These are phyloP conservation scores for Naematelia aurantialba DNA, from an alignment of 768 basidiomycete genomes.

Conservation along the genomic window DNA sequence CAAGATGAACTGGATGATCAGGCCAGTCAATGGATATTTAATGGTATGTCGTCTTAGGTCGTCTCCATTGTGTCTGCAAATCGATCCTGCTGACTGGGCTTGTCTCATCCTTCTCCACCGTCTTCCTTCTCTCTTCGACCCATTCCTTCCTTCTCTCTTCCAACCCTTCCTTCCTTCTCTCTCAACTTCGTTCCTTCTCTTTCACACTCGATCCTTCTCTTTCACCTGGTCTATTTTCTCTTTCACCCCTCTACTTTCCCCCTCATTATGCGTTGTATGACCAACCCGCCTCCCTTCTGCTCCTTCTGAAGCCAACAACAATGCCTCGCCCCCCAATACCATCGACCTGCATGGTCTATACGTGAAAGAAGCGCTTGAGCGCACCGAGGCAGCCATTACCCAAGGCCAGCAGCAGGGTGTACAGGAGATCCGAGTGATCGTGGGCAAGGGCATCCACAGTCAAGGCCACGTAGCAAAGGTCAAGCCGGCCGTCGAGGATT, in stretches of 20 bases:
- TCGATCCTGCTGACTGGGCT: too few species aligned
- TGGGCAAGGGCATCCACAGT: conserved; percentile 89
- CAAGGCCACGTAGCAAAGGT: conserved; percentile 72
- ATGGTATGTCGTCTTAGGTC: too few species aligned
- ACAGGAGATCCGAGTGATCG: conserved; percentile 70
- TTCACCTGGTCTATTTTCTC: background rate
- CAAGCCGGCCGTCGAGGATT: conserved; percentile 82
- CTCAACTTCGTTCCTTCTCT: too few species aligned
- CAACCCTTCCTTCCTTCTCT: too few species aligned
- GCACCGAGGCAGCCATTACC: conserved; percentile 67
- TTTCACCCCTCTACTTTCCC: background rate
- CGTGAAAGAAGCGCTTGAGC: conserved; percentile 81
- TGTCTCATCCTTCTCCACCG: too few species aligned
- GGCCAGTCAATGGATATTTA: conserved; percentile 84
- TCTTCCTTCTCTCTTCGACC: too few species aligned
- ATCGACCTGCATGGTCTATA: conserved; percentile 88
- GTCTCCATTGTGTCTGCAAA: background rate
- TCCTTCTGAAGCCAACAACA: conserved; percentile 53
- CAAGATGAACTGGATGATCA: conserved; percentile 76
- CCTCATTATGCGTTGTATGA: background rate
- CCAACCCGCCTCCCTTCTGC: background rate
- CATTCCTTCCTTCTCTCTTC: too few species aligned
- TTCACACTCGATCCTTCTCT: background rate
- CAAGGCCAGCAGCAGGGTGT: conserved; percentile 64
- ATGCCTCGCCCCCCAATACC: conserved; percentile 69